phyloP scores from a whole-genome alignment of 1,139 yeast species.

The Blastobotrys buckinghamii region DNA sequence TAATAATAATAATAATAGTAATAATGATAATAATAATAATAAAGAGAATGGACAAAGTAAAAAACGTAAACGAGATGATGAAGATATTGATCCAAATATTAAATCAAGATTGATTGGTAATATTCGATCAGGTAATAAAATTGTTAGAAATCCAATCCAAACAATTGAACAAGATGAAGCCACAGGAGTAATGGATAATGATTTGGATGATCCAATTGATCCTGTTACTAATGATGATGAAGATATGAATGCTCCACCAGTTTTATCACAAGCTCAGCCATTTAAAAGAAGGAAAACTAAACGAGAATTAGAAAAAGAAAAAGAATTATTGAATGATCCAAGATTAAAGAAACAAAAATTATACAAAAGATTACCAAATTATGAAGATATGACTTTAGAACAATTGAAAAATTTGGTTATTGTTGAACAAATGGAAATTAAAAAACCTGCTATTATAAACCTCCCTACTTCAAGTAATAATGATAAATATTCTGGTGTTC shows the following conservation, averaged over 20 bases:
- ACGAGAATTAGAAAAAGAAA: not conserved
- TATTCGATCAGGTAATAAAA: not conserved
- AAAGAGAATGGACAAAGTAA: not conserved
- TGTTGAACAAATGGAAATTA: slow-evolving; percentile 1
- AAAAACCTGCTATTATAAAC: not conserved
- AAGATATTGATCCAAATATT: not conserved
- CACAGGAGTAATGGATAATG: not conserved
- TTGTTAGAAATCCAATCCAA: not conserved
- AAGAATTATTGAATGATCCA: not conserved
- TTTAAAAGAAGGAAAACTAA: not conserved
- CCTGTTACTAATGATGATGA: not conserved
- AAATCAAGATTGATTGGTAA: not conserved
- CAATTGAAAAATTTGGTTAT: slow-evolving; percentile 4
- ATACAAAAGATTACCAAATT: not conserved
- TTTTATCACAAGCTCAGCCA: not conserved
- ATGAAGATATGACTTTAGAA: not conserved
- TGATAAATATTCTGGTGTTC: not conserved
- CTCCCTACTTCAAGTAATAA: no score
- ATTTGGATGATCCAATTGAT: not conserved
- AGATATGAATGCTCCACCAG: not conserved
- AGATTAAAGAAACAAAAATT: not conserved
- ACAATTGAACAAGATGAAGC: slow-evolving; percentile 3
- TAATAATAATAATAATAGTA: no score
- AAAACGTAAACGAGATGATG: not conserved
- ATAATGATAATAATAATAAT: not conserved